Evolutionary conservation across 257 asterid genomes (phyloP).

Genomic region (Solanum sejunctum): DNA sequence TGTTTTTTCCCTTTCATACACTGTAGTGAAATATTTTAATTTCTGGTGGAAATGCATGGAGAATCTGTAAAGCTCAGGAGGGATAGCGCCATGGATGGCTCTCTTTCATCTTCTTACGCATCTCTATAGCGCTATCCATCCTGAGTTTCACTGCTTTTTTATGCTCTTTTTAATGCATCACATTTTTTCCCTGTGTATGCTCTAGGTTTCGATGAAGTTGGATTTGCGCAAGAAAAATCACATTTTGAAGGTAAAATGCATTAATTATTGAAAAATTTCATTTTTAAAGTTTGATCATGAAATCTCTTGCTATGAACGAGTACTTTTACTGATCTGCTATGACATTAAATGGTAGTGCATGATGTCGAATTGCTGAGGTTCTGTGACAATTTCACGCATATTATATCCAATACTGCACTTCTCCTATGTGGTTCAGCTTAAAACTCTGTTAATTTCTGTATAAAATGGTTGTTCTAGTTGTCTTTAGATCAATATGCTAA

Average conservation of each 20-base stretch:
- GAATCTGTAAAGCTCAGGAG: slow-evolving; percentile 63
- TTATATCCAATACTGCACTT: neutral
- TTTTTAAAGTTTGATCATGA: neutral
- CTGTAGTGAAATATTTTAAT: neutral
- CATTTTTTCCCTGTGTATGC: neutral
- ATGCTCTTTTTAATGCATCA: neutral
- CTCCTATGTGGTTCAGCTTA: neutral
- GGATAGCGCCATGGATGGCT: slow-evolving; percentile 46
- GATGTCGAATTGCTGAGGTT: neutral
- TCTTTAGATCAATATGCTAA: neutral
- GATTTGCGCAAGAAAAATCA: neutral
- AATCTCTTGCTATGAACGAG: neutral
- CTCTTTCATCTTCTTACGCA: neutral
- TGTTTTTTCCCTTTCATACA: neutral
- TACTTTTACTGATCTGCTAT: neutral
- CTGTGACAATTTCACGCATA: neutral
- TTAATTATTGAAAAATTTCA: neutral
- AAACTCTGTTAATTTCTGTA: neutral
- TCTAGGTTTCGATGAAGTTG: neutral
- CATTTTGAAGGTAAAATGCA: neutral
- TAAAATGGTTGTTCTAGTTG: neutral
- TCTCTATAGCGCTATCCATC: slow-evolving; percentile 48
- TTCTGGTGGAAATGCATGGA: slow-evolving; percentile 13
- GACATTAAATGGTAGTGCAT: neutral
- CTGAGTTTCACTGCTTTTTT: slow-evolving; percentile 42